Percentiles rank a stretch among this genome's conserved stretches.
Conservation (phyloP, 2,329 filamentous ascomycete genomes). For the Pseudonectria foliicola region DNA sequence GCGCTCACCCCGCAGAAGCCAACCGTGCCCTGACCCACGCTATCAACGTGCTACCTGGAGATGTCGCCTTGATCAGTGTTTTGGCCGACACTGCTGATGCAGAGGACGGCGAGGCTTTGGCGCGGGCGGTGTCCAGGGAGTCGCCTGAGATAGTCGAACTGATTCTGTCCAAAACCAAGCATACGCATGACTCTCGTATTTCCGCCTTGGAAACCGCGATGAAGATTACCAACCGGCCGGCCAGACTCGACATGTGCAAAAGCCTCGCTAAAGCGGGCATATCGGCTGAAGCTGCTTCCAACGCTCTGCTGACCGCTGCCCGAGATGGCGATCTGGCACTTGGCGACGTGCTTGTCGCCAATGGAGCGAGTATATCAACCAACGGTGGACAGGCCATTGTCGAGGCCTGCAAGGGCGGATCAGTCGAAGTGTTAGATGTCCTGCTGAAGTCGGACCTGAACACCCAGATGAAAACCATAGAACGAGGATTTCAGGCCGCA, state of each 20-base stretch:
- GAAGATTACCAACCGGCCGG: conserved; percentile 31
- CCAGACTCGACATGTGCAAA: conserved; percentile 37
- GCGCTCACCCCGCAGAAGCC: conserved; percentile 39
- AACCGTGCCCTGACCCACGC: conserved; percentile 47
- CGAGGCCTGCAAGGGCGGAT: conserved; percentile 46
- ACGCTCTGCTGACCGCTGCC: conserved; percentile 44
- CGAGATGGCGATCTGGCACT: conserved; percentile 46
- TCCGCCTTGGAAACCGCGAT: conserved; percentile 37
- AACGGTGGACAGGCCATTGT: conserved; percentile 47
- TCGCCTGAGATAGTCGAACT: conserved; percentile 39
- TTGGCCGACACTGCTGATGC: conserved; percentile 42
- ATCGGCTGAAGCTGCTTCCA: conserved; percentile 37
- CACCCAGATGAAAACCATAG: conserved; percentile 35
- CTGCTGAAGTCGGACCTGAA: conserved; percentile 36
- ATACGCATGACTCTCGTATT: conserved; percentile 32
- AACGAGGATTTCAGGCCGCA: conserved; percentile 48
- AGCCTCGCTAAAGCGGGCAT: conserved; percentile 41
- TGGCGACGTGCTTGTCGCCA: conserved; percentile 41
- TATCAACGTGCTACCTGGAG: conserved; percentile 39
- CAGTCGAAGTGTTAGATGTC: conserved; percentile 42
- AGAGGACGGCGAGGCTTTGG: conserved; percentile 42
- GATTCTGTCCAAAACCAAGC: conserved; percentile 32
- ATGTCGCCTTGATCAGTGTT: conserved; percentile 40
- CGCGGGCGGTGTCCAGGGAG: conserved; percentile 38
- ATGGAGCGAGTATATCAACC: conserved; percentile 45